Evolutionary conservation across 108 stramenopile genomes (phyloP).

Genomic region (Nannochloropsis gaditana): DNA sequence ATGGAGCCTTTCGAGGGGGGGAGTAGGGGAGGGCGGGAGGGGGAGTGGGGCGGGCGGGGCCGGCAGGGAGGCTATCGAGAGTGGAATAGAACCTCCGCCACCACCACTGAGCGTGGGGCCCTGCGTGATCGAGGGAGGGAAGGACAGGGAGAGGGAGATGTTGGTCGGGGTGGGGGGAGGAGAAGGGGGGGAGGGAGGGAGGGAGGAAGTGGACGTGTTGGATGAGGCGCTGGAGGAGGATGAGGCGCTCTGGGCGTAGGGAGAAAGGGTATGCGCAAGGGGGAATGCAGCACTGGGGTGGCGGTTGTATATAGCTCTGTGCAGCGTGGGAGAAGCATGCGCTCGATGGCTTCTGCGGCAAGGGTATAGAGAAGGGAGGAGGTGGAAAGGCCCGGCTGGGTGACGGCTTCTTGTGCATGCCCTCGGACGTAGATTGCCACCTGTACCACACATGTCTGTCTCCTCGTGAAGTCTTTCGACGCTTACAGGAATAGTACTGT

Average conservation of each 20-base stretch:
- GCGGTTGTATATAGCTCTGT: too few species aligned
- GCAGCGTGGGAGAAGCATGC: too few species aligned
- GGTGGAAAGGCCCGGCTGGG: too few species aligned
- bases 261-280: background rate
- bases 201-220: background rate
- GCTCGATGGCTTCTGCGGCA: too few species aligned
- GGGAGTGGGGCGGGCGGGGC: background rate
- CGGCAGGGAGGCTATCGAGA: background rate
- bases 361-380: too few species aligned
- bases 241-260: background rate
- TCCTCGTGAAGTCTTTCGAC: too few species aligned
- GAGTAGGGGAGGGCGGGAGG: background rate
- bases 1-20: background rate
- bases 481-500: too few species aligned
- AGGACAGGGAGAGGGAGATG: background rate
- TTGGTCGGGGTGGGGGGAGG: background rate
- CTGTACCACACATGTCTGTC: too few species aligned
- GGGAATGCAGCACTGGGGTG: background rate
- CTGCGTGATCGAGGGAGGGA: background rate
- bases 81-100: background rate
- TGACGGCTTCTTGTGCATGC: too few species aligned
- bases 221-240: constrained; percentile 8
- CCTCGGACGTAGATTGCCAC: too few species aligned
- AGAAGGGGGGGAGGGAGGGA: background rate
- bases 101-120: background rate